Percentiles rank a stretch among this genome's conserved stretches.
phyloP scores from a whole-genome alignment of 306 rosid genomes.

The Cicer yamashitae region DNA sequence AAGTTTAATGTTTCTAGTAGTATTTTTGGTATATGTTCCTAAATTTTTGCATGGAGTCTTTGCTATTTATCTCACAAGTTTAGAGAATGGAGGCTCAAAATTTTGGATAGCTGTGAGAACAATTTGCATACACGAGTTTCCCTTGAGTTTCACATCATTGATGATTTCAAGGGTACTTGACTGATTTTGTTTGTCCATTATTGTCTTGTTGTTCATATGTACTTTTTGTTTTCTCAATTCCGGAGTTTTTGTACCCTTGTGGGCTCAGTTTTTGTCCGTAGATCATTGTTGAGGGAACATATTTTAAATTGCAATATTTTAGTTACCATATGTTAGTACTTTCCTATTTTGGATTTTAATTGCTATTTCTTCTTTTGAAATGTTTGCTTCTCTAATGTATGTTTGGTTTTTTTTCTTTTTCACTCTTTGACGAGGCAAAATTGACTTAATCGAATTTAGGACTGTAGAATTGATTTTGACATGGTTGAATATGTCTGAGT shows the following conservation, averaged over 20 bases:
- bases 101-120: conserved; percentile 64
- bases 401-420: too few species aligned
- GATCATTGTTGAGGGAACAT: conserved; percentile 36
- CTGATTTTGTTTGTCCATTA: conserved; percentile 45
- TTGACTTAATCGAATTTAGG: too few species aligned
- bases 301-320: conserved; percentile 36
- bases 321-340: conserved; percentile 9
- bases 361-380: conserved; percentile 12
- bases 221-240: conserved; percentile 34
- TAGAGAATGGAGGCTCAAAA: conserved; percentile 58
- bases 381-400: background rate
- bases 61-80: conserved; percentile 42
- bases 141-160: conserved; percentile 42
- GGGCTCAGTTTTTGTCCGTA: conserved; percentile 44
- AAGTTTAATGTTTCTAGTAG: conserved; percentile 31
- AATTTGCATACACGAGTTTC: conserved; percentile 46
- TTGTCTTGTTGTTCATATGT: conserved; percentile 45
- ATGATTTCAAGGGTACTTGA: conserved; percentile 45
- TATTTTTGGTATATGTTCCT: conserved; percentile 29
- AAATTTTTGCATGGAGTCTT: conserved; percentile 53
- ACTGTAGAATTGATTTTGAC: too few species aligned
- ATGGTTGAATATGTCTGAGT: too few species aligned
- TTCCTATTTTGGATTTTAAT: conserved; percentile 18
- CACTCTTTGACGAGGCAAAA: too few species aligned
- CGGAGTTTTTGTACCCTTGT: conserved; percentile 6